Evolutionary conservation across 805 yeast species (phyloP).

Genomic region (Yamadazyma laniorum): DNA sequence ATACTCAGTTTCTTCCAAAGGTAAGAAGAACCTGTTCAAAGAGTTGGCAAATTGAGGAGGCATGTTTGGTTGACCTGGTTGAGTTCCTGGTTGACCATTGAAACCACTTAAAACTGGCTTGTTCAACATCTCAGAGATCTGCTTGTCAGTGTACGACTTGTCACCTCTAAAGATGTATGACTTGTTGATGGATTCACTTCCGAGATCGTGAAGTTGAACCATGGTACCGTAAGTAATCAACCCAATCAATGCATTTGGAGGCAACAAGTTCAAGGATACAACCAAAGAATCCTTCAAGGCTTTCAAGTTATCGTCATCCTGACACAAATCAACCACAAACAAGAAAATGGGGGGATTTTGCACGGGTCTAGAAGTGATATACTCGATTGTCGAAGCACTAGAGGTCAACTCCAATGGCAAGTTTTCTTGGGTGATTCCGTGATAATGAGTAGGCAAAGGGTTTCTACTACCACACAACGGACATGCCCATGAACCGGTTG

Average conservation of each 20-base stretch:
- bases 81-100: constrained; percentile 3
- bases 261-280: constrained; percentile 44
- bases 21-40: constrained; percentile 43
- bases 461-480: constrained; percentile 54
- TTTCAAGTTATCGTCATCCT: constrained; percentile 45
- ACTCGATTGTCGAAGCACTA: constrained; percentile 51
- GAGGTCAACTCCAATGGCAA: constrained; percentile 38
- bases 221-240: constrained; percentile 59
- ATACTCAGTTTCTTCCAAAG: constrained; percentile 49
- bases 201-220: constrained; percentile 56
- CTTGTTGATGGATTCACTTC: constrained; percentile 27
- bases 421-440: constrained; percentile 18
- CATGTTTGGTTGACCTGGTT: constrained; percentile 1
- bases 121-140: constrained; percentile 28
- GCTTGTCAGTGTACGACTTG: constrained; percentile 48
- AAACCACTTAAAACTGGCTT: constrained; percentile 13
- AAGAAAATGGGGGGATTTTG: constrained; percentile 48
- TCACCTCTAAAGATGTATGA: constrained; percentile 54
- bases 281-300: constrained; percentile 52
- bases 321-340: constrained; percentile 59
- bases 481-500: constrained; percentile 49
- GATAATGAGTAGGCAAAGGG: constrained; percentile 29
- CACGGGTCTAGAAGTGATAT: constrained; percentile 38
- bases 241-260: constrained; percentile 55
- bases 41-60: constrained; percentile 12